Base-by-base conservation (phyloP, 2,329 filamentous ascomycete genomes). In the Fusarium veterinarium region DNA sequence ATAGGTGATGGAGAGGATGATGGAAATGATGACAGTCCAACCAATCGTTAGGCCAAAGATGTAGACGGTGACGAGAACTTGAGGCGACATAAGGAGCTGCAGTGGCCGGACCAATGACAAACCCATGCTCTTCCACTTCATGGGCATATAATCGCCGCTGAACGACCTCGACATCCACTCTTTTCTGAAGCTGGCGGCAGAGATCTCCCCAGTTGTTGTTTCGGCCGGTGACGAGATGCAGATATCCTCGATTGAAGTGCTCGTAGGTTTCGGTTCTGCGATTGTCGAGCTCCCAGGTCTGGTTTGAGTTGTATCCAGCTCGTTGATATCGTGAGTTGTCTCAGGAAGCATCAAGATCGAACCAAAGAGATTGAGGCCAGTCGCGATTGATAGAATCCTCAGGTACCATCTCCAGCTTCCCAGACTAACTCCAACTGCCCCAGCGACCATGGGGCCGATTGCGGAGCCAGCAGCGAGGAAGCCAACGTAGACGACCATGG, bases 381-480 rank as follows among this genome's bases (percentile, higher is more conserved):
- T 37, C 8, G n/a, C 10, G 2, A 57, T 31, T 4, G 60, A 42
- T 1, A 65, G 14, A 17, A 65, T 64, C 10, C 63, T 64, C 5
- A 65, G n/a, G 7, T 64, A 65, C 63, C 63, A 65, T 8, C 63
- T 23, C 63, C 63, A 65, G 10, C 60, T 65, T 5, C 20, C 23
- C n/a, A 65, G 10, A 3, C 37, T 37, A 4, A 31, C 31, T 11
- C 60, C 60, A 16, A 65, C 42, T 4, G 48, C 48, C 6, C 63
- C 63, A 31, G 60, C 17, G 4, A 57, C 63, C 3, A 64, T 33
- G 1, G 60, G 63, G 12, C 63, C 63, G 2, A 65, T 28, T 6
- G 63, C 28, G 6, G 63, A 65, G 0, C 63, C 63, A 4, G 48
- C 35, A 3, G 60, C 62, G 20, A 65, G 63, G 17, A 64, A 64